phyloP scores from a whole-genome alignment of 768 basidiomycete species.

The Russula lepida region DNA sequence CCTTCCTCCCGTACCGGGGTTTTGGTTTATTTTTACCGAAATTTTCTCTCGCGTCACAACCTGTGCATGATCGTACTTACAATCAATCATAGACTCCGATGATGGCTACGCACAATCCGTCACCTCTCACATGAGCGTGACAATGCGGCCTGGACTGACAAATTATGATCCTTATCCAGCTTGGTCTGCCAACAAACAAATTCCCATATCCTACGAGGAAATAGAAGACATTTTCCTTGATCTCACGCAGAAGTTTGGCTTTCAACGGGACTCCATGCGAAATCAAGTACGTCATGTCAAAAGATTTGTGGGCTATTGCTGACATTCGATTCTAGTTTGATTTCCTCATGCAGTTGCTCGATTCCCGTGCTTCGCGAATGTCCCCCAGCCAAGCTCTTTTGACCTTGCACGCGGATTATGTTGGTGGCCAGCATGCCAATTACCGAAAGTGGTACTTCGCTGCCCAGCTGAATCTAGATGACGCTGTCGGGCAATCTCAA shows the following conservation, averaged over 20 bases:
- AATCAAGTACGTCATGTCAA: conserved; percentile 60
- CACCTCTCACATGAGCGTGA: conserved; percentile 28
- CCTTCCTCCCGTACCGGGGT: neutral
- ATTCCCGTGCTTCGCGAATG: conserved; percentile 98
- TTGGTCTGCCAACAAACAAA: conserved; percentile 87
- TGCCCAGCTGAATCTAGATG: conserved; percentile 97
- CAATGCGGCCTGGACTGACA: conserved; percentile 19
- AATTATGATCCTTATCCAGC: conserved; percentile 78
- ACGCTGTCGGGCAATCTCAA: conserved; percentile 91
- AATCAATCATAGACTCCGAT: conserved; percentile 25
- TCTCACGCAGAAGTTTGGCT: conserved; percentile 97
- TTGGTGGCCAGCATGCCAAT: conserved; percentile 97
- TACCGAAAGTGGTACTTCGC: conserved; percentile 99
- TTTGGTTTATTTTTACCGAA: neutral
- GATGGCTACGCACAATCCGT: conserved; percentile 29
- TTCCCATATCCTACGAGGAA: conserved; percentile 95
- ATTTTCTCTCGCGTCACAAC: neutral
- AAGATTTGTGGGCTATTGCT: conserved; percentile 9
- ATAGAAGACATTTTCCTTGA: conserved; percentile 99
- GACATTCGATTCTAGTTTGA: conserved; percentile 58
- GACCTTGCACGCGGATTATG: conserved; percentile 97
- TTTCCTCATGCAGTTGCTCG: conserved; percentile 95
- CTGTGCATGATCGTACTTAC: conserved; percentile 10
- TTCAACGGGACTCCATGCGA: conserved; percentile 92
- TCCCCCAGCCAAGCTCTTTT: conserved; percentile 91